Evolutionary conservation across 331 rosid species (phyloP), one percentile per base, ranked within the genome.

Genomic region (Malus hybrid): DNA sequence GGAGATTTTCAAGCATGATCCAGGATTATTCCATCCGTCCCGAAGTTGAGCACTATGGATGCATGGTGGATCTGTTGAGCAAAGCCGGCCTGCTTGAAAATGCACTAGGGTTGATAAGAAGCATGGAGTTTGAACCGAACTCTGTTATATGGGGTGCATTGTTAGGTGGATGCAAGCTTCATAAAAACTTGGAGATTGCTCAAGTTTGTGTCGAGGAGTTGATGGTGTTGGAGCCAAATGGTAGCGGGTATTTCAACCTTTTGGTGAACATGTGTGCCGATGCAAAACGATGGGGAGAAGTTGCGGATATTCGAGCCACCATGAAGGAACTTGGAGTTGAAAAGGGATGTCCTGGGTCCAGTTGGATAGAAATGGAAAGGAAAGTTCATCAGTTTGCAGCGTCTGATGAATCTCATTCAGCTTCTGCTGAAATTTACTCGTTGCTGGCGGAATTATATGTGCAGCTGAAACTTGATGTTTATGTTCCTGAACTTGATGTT

Each of bases 131-230:
- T 65, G 81, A 81, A 75, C 87, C 98, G 3, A 93, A 91, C 75
- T 68, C 89, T 36, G 83, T 89, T 39, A 85, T 93, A 74, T 93
- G 96, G 97, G 93, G 96, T 31, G 93, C 97, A 55, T 83, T 93
- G 80, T 85, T 91, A 79, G 89, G 83, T 76, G 93, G 97, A 72
- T 89, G 96, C 80, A 91, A 89, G 83, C 81, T 89, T 81, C 86
- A 87, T 65, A 86, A 79, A 39, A 87, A 91, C 88, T 50, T 85
- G 75, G 87, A 82, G 62, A 84, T 91, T 75, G 94, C 90, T 72
- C 60, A 80, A 80, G 65, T 83, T 73, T 90, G 87, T 2, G 90
- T 79, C 34, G 72, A 57, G 29, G 86, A 76, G 75, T 79, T 91
- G 80, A 79, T 75, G 83, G 72, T 73, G 67, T 70, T 89, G 84